These are phyloP conservation scores for Metarhizium rileyi DNA, from an alignment of 2,329 filamentous ascomycete genomes.

Conservation along the genomic window DNA sequence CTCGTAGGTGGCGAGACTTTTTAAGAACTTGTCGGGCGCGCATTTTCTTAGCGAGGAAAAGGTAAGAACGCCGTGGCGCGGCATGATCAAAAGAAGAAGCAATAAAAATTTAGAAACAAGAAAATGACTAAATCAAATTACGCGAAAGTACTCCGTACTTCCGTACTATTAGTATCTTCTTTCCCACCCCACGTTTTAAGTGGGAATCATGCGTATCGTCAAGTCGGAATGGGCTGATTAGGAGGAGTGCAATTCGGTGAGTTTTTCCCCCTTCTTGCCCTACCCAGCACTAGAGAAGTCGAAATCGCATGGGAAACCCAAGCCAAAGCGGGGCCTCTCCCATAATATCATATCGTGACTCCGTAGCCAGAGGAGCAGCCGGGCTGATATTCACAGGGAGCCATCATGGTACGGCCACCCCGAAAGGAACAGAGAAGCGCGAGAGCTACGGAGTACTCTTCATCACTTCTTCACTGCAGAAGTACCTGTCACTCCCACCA, in stretches of 20 bases:
- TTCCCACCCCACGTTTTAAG: not conserved
- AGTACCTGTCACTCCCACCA: too few relatives aligned
- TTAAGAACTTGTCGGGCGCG: not conserved
- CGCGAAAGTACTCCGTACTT: too few relatives aligned
- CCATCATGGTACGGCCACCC: not conserved
- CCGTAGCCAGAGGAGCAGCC: too few relatives aligned
- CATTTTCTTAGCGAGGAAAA: not conserved
- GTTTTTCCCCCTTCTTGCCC: not conserved
- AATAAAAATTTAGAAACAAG: too few relatives aligned
- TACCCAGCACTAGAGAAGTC: slow-evolving; percentile 2
- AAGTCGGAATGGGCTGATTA: not conserved
- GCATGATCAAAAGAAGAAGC: not conserved
- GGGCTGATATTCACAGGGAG: too few relatives aligned
- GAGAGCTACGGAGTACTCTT: not conserved
- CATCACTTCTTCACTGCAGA: too few relatives aligned
- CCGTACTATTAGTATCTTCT: too few relatives aligned
- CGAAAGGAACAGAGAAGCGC: not conserved
- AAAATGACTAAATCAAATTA: not conserved
- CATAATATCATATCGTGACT: not conserved
- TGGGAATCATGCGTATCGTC: not conserved
- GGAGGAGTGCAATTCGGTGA: not conserved
- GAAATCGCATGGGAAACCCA: not conserved
- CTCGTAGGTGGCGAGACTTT: not conserved
- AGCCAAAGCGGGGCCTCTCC: not conserved
- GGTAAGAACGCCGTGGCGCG: not conserved